Evolutionary conservation across 306 rosid genomes (phyloP).

Genomic region (Rosa rugosa): DNA sequence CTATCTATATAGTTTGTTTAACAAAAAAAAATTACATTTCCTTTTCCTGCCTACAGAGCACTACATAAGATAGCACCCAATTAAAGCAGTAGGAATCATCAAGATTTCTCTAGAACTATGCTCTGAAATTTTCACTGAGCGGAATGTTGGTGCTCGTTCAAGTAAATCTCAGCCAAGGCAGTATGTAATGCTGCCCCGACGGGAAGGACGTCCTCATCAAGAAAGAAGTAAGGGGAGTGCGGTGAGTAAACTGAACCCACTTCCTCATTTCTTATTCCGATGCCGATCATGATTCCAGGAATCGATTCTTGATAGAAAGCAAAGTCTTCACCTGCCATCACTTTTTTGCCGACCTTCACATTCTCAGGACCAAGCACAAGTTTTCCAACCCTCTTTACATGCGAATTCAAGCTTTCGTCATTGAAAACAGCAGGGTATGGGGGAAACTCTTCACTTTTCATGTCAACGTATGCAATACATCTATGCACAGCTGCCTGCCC

Average conservation of each 20-base stretch:
- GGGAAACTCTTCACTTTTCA: constrained; percentile 30
- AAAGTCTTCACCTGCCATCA: constrained; percentile 74
- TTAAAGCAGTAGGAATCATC: not conserved
- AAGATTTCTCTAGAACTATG: not conserved
- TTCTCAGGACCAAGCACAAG: constrained; percentile 60
- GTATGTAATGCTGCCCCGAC: constrained; percentile 59
- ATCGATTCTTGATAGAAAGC: constrained; percentile 57
- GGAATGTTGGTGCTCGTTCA: constrained; percentile 34
- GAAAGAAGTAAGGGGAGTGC: constrained; percentile 68
- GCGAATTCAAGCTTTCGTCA: constrained; percentile 56
- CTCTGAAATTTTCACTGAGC: constrained; percentile 9
- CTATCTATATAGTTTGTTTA: not conserved
- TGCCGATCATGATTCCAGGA: constrained; percentile 49
- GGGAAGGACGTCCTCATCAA: constrained; percentile 71
- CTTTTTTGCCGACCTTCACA: constrained; percentile 41
- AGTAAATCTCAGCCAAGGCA: constrained; percentile 56
- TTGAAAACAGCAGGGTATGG: constrained; percentile 39
- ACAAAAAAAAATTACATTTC: not conserved
- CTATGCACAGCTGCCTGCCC: constrained; percentile 65
- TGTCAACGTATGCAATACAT: constrained; percentile 49
- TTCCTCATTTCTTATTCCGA: constrained; percentile 66
- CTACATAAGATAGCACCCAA: not conserved
- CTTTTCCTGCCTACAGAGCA: not conserved
- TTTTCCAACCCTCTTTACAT: constrained; percentile 53
- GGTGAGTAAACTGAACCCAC: constrained; percentile 64